Conservation (phyloP, 116 monocot species). For the Cymodocea nodosa region DNA sequence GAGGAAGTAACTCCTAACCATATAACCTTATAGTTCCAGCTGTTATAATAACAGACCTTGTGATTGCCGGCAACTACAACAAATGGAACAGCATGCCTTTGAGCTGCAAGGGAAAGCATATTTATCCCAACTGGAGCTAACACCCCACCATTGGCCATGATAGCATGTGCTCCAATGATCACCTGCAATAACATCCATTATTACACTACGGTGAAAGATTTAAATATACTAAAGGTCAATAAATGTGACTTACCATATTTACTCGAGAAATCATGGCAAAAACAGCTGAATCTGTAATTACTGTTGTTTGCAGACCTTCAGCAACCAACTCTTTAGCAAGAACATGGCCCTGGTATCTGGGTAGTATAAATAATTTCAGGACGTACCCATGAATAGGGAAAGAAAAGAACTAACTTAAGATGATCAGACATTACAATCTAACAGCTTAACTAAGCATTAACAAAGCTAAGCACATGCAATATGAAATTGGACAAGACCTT, state of each 20-base stretch:
- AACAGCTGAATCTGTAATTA: conserved; percentile 99
- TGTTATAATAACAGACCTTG: conserved; percentile 46
- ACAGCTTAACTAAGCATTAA: not conserved
- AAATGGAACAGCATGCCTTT: conserved; percentile 98
- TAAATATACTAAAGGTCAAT: conserved; percentile 1
- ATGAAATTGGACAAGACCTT: conserved; percentile 32
- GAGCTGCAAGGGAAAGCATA: conserved; percentile 96
- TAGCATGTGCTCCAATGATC: conserved; percentile 99
- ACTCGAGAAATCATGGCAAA: conserved; percentile 99
- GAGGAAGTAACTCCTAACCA: not conserved
- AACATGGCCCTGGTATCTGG: conserved; percentile 91
- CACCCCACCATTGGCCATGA: conserved; percentile 98
- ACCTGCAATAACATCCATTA: conserved; percentile 33
- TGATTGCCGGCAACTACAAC: conserved; percentile 98
- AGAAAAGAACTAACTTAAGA: not conserved
- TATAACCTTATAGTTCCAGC: not conserved
- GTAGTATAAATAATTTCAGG: not conserved
- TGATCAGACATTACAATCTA: not conserved
- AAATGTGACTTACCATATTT: conserved; percentile 61
- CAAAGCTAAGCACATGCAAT: not conserved
- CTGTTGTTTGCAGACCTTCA: conserved; percentile 87
- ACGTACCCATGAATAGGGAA: not conserved
- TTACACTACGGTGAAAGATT: not conserved
- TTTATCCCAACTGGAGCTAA: conserved; percentile 94
- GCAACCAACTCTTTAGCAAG: conserved; percentile 94